phyloP scores from a whole-genome alignment of 2,329 filamentous ascomycete genomes.

The Fusarium heterosporum region DNA sequence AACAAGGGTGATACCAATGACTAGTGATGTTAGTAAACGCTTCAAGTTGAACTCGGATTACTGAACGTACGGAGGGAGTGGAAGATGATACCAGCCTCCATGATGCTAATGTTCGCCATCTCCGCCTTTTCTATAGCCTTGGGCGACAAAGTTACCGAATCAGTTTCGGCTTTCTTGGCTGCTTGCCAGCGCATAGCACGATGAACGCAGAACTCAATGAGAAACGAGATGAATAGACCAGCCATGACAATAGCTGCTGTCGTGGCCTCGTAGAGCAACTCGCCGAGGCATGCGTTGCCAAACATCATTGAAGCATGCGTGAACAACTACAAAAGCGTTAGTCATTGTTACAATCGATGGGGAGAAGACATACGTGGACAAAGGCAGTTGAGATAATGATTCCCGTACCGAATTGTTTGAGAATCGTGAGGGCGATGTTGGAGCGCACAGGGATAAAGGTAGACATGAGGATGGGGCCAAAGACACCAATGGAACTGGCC shows the following conservation, averaged over 20 bases:
- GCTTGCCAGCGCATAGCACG: conserved; percentile 61
- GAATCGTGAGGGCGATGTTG: conserved; percentile 66
- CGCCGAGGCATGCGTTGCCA: conserved; percentile 73
- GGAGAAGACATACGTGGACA: conserved; percentile 67
- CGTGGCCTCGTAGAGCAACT: conserved; percentile 74
- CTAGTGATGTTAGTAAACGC: conserved; percentile 48
- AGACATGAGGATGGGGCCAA: conserved; percentile 72
- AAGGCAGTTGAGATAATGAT: conserved; percentile 79
- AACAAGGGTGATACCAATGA: conserved; percentile 73
- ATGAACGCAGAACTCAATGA: conserved; percentile 74
- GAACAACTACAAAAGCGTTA: conserved; percentile 64
- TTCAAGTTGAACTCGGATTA: fast-evolving
- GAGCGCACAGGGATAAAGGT: conserved; percentile 64
- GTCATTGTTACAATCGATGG: fast-evolving
- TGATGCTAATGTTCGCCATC: conserved; percentile 62
- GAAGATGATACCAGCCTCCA: conserved; percentile 81
- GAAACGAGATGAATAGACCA: conserved; percentile 77
- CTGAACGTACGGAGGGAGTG: conserved; percentile 71
- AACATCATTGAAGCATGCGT: conserved; percentile 81
- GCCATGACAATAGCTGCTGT: conserved; percentile 79
- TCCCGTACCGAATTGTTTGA: conserved; percentile 81
- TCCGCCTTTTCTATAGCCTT: conserved; percentile 46
- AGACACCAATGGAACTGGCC: conserved; percentile 77
- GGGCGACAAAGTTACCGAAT: conserved; percentile 26
- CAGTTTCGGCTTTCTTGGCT: conserved; percentile 44